A percentile compares a stretch with the other conserved stretches of the same genome.
Conservation (phyloP, 176 grass and related monocot species). For the Chrysopogon serrulatus region DNA sequence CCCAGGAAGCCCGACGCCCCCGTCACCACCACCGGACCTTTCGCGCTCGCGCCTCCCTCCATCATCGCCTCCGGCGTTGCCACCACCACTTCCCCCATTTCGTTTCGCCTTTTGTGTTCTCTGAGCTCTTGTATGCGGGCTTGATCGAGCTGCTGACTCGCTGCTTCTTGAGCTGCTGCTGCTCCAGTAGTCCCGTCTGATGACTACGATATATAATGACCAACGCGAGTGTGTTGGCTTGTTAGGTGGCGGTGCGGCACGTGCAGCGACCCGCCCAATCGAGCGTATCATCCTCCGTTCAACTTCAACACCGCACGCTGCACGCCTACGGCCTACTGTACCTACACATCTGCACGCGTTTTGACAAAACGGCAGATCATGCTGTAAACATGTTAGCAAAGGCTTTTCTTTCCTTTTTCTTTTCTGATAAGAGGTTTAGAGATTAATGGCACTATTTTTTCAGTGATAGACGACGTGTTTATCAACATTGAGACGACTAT, state of each 20-base stretch:
- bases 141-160: not conserved
- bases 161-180: not conserved
- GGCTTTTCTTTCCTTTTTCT: too few relatives aligned
- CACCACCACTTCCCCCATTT: not conserved
- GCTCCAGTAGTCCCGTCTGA: not conserved
- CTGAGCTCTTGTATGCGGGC: not conserved
- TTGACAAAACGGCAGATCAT: too few relatives aligned
- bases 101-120: too few relatives aligned
- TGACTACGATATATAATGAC: not conserved
- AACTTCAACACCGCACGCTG: too few relatives aligned
- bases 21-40: constrained; percentile 70
- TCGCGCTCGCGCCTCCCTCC: not conserved
- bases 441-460: too few relatives aligned
- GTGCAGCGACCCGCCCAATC: not conserved
- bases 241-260: not conserved
- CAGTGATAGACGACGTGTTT: too few relatives aligned
- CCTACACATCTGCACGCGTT: too few relatives aligned
- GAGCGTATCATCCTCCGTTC: too few relatives aligned
- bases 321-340: too few relatives aligned
- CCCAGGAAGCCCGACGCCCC: constrained; percentile 72
- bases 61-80: not conserved
- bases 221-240: not conserved
- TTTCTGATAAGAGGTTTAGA: too few relatives aligned
- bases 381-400: too few relatives aligned
- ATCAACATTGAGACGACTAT: too few relatives aligned